Evolutionary conservation across 208 protist genomes (phyloP).

Genomic region (Leptomonas seymouri): DNA sequence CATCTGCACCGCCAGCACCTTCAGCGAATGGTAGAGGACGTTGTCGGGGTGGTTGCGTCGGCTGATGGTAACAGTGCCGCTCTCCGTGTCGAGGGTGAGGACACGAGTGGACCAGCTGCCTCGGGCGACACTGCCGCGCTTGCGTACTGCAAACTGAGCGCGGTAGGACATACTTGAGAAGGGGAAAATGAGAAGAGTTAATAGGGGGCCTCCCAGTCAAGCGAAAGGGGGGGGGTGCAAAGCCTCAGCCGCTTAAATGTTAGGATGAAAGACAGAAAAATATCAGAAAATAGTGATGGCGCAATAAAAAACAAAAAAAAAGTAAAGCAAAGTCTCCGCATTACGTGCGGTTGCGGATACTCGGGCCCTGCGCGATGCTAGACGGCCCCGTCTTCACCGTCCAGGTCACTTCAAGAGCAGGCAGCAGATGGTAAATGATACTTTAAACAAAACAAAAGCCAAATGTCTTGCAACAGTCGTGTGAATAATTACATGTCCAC

Average conservation of each 20-base stretch:
- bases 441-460: no score
- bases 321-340: neutral
- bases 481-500: no score
- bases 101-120: constrained; percentile 10
- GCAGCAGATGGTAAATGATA: no score
- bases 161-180: neutral
- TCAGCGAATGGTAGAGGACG: constrained; percentile 27
- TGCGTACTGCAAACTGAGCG: constrained; percentile 1
- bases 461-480: no score
- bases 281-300: no score
- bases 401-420: no score
- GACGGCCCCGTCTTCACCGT: no score
- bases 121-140: neutral
- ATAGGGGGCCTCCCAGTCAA: no score
- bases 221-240: no score
- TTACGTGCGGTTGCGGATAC: no score
- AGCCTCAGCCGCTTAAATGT: neutral
- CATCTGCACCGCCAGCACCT: constrained; percentile 21
- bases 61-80: constrained; percentile 28
- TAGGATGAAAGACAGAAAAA: constrained; percentile 6
- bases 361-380: no score
- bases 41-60: constrained; percentile 25
- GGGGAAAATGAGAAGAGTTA: neutral
- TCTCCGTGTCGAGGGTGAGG: constrained; percentile 19
- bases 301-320: constrained; percentile 13